These are phyloP conservation scores for Phlebopus sp. DNA, from an alignment of 1,284 basidiomycete genomes.

Conservation along the genomic window DNA sequence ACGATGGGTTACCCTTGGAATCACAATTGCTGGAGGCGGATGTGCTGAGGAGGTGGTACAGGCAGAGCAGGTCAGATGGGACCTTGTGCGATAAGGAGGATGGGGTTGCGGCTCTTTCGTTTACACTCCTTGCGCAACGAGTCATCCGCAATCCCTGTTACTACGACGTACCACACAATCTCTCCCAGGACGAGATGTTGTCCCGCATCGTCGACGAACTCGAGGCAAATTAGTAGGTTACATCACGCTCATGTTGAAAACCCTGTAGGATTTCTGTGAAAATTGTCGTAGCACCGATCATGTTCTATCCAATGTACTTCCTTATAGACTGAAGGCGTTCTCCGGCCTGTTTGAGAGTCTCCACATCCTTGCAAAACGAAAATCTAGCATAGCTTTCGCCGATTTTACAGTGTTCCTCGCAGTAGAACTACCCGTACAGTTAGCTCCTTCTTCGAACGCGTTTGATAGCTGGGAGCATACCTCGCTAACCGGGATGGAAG, in stretches of 20 bases:
- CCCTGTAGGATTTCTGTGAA: constrained; percentile 10
- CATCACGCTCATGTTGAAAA: not conserved
- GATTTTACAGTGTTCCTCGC: constrained; percentile 76
- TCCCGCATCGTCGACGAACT: constrained; percentile 72
- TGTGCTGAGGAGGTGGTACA: constrained; percentile 54
- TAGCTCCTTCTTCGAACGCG: constrained; percentile 1
- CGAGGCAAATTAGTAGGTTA: constrained; percentile 13
- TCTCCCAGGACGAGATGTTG: constrained; percentile 50
- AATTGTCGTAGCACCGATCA: not conserved
- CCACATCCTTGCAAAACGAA: constrained; percentile 91
- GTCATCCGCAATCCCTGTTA: constrained; percentile 82
- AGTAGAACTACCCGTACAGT: constrained; percentile 70
- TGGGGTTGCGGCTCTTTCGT: constrained; percentile 73
- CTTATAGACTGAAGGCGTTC: constrained; percentile 74
- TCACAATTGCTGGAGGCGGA: constrained; percentile 66
- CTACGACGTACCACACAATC: constrained; percentile 59
- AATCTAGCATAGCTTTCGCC: constrained; percentile 88
- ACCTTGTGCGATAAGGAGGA: constrained; percentile 60
- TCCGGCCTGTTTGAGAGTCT: constrained; percentile 75
- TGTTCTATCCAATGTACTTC: constrained; percentile 52
- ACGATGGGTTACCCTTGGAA: constrained; percentile 87
- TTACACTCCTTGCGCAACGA: constrained; percentile 78
- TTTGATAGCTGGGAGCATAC: constrained; percentile 40
- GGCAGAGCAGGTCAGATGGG: constrained; percentile 37
- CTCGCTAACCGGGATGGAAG: constrained; percentile 92